A percentile compares a stretch with the other conserved stretches of the same genome.
Conservation (phyloP, 176 grass and related monocot species). For the barley (Hordeum vulgare) region MorexV3_pseudomolecules_assembly NC_058520.1:515113630-515114129, state of each 20-base stretch:
- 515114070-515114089: slow-evolving; percentile 58
- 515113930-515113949: slow-evolving; percentile 58
- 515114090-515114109: slow-evolving; percentile 67
- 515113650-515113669: not conserved
- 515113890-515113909: not conserved
- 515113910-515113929: slow-evolving; percentile 26
- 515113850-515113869: not conserved
- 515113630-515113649: not conserved
- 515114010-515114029: not conserved
- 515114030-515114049: not conserved
- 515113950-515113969: slow-evolving; percentile 57
- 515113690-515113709: not conserved
- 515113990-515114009: not conserved
- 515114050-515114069: slow-evolving; percentile 47
- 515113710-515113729: not conserved
- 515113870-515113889: not conserved
- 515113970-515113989: not conserved
- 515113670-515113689: slow-evolving; percentile 8
- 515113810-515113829: not conserved
- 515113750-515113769: slow-evolving; percentile 31
- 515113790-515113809: slow-evolving; percentile 19
- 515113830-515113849: not conserved
- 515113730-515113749: slow-evolving; percentile 10
- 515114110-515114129: slow-evolving; percentile 16
- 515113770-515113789: not conserved